phyloP scores from a whole-genome alignment of 441 rosid species.

The Brassica hybrid region DNA sequence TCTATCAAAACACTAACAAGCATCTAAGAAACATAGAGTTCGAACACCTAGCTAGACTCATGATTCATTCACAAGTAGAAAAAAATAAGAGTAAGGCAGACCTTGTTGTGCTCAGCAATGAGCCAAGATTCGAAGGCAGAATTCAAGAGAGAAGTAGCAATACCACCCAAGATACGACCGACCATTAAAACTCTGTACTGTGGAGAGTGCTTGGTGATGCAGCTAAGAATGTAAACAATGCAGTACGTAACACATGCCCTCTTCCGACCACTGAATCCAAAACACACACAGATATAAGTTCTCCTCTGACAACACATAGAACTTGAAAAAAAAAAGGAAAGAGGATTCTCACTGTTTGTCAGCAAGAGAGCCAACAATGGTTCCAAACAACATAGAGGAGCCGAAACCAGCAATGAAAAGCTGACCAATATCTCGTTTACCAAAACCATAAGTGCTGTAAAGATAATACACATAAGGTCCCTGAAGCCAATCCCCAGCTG shows the following conservation, averaged over 20 bases:
- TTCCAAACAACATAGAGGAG: conserved; percentile 96
- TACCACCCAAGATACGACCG: conserved; percentile 96
- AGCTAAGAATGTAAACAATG: conserved; percentile 82
- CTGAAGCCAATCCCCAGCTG: conserved; percentile 99
- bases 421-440: conserved; percentile 94
- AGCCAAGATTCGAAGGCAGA: conserved; percentile 99
- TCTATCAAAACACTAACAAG: background rate
- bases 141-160: conserved; percentile 91
- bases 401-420: conserved; percentile 99
- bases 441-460: conserved; percentile 81
- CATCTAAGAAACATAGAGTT: background rate
- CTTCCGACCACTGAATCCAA: conserved; percentile 77
- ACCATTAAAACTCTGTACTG: conserved; percentile 88
- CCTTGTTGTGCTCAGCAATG: conserved; percentile 98
- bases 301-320: background rate
- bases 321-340: background rate
- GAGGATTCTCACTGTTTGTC: conserved; percentile 79
- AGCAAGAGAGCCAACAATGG: conserved; percentile 94
- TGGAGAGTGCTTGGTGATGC: conserved; percentile 94
- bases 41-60: background rate
- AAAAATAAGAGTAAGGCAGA: conserved; percentile 31
- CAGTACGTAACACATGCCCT: conserved; percentile 92
- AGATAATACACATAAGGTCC: conserved; percentile 97
- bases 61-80: background rate
- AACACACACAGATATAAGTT: conserved; percentile 1